Evolutionary conservation across 1,284 basidiomycete species (phyloP).

Genomic region (Hortiboletus rubellus): DNA sequence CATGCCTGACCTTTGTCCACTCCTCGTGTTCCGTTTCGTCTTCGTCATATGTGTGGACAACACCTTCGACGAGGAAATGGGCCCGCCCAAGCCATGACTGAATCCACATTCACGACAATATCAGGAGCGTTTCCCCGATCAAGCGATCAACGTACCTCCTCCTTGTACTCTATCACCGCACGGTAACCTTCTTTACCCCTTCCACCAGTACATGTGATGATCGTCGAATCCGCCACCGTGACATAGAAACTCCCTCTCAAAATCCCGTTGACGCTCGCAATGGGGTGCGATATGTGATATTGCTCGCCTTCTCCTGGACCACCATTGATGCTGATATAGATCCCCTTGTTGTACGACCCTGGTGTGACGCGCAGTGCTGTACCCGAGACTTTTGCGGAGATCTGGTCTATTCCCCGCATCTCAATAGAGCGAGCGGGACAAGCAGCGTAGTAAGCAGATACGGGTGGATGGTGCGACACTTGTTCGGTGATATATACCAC

Average conservation of each 20-base stretch:
- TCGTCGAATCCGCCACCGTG: slow-evolving; percentile 78
- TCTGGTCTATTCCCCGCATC: slow-evolving; percentile 85
- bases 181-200: slow-evolving; percentile 64
- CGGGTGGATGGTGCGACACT: slow-evolving; percentile 95
- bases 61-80: slow-evolving; percentile 86
- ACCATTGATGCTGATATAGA: slow-evolving; percentile 77
- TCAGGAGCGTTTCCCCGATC: slow-evolving; percentile 3
- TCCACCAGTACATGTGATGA: slow-evolving; percentile 80
- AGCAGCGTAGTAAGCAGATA: slow-evolving; percentile 84
- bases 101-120: neutral
- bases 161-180: slow-evolving; percentile 91
- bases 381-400: slow-evolving; percentile 86
- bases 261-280: slow-evolving; percentile 89
- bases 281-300: slow-evolving; percentile 89
- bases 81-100: slow-evolving; percentile 92
- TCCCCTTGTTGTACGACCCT: slow-evolving; percentile 84
- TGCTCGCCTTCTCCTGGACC: slow-evolving; percentile 79
- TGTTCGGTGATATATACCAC: slow-evolving; percentile 80
- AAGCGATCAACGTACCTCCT: slow-evolving; percentile 66
- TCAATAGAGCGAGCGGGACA: slow-evolving; percentile 77
- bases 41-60: slow-evolving; percentile 80
- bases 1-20: slow-evolving; percentile 90
- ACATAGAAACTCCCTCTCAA: slow-evolving; percentile 89
- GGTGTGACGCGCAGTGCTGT: slow-evolving; percentile 83
- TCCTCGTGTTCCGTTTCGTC: slow-evolving; percentile 63